Percentiles rank a stretch among this genome's conserved stretches.
phyloP scores from a whole-genome alignment of 352 stramenopile species.

The Globisporangium megalacanthum region DNA sequence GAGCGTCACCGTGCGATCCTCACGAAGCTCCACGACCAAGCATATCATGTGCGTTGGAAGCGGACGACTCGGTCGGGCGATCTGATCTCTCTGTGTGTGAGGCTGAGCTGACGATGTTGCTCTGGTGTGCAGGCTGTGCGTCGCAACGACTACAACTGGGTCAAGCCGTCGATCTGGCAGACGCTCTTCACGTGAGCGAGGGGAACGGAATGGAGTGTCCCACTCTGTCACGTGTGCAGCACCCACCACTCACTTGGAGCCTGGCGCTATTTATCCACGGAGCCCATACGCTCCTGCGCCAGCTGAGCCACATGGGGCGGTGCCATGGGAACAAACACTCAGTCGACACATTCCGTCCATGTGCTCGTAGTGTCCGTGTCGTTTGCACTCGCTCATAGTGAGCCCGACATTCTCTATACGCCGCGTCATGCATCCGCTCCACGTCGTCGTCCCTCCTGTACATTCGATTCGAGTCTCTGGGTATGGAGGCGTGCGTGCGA shows the following conservation, averaged over 20 bases:
- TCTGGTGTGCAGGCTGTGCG: conserved; percentile 50
- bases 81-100: not conserved
- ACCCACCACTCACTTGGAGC: not conserved
- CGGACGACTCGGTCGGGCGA: not conserved
- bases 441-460: no score
- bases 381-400: no score
- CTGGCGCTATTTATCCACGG: no score
- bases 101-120: conserved; percentile 4
- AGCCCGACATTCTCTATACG: no score
- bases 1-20: conserved; percentile 72
- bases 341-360: no score
- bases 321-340: no score
- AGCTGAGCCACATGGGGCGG: no score
- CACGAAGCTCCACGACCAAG: conserved; percentile 72
- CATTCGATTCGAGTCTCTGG: no score
- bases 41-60: conserved; percentile 41
- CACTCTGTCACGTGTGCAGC: not conserved
- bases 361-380: no score
- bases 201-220: not conserved
- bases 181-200: conserved; percentile 65
- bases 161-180: conserved; percentile 89
- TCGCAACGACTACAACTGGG: conserved; percentile 92
- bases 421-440: not conserved
- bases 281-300: no score
- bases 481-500: no score